phyloP scores from a whole-genome alignment of 345 rosid species.

The Combretum micranthum region DNA sequence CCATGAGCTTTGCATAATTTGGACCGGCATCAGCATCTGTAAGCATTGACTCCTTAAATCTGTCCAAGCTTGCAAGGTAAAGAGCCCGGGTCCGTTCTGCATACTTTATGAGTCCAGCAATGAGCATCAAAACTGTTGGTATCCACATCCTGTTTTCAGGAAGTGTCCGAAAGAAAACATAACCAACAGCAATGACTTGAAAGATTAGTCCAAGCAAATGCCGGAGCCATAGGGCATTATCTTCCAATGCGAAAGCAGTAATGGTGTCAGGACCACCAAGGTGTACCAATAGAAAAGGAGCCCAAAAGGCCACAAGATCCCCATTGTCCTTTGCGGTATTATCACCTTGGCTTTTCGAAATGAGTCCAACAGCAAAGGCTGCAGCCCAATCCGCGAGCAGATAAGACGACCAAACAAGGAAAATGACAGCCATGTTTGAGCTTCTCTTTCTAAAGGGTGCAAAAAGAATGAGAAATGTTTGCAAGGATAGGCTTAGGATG shows the following conservation, averaged over 20 bases:
- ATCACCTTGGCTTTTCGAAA: slow-evolving; percentile 27
- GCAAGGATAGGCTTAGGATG: slow-evolving; percentile 48
- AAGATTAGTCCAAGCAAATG: slow-evolving; percentile 40
- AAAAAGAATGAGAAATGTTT: slow-evolving; percentile 36
- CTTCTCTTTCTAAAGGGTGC: slow-evolving; percentile 50
- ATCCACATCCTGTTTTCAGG: slow-evolving; percentile 20
- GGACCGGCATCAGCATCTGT: slow-evolving; percentile 53
- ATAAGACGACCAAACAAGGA: slow-evolving; percentile 50
- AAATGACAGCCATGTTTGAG: slow-evolving; percentile 18
- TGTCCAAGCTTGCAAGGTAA: slow-evolving; percentile 50
- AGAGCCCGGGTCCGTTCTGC: slow-evolving; percentile 51
- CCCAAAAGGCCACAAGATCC: slow-evolving; percentile 58
- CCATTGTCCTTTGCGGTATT: slow-evolving; percentile 2
- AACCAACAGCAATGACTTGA: slow-evolving; percentile 35
- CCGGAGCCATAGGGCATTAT: slow-evolving; percentile 59
- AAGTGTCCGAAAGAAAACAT: slow-evolving; percentile 32
- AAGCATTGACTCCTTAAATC: slow-evolving; percentile 52
- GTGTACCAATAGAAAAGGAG: slow-evolving; percentile 58
- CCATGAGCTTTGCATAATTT: slow-evolving; percentile 59
- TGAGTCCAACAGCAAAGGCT: slow-evolving; percentile 43
- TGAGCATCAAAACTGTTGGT: slow-evolving; percentile 31
- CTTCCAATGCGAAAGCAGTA: slow-evolving; percentile 60
- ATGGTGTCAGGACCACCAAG: slow-evolving; percentile 69
- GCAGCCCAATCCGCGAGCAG: slow-evolving; percentile 60
- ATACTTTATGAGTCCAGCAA: slow-evolving; percentile 51